A percentile compares a stretch with the other conserved stretches of the same genome.
Evolutionary conservation across 805 yeast species (phyloP).

Genomic region (Candida orba): DNA sequence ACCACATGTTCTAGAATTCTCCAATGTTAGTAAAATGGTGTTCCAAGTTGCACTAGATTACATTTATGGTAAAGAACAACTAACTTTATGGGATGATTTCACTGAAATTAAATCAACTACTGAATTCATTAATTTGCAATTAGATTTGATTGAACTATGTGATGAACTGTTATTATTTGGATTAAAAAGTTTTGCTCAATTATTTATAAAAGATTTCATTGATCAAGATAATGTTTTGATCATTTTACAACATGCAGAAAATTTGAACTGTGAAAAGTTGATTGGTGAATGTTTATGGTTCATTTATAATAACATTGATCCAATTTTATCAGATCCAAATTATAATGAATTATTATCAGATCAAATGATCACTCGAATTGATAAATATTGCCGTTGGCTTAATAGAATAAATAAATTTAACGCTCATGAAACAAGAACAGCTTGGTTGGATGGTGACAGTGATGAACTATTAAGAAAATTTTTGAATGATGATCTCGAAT

Average conservation of each 20-base stretch:
- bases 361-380: conserved; percentile 20
- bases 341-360: conserved; percentile 16
- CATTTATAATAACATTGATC: conserved; percentile 56
- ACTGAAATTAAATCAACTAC: conserved; percentile 22
- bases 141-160: conserved; percentile 53
- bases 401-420: conserved; percentile 18
- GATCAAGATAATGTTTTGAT: conserved; percentile 52
- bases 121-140: conserved; percentile 43
- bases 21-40: conserved; percentile 32
- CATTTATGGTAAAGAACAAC: conserved; percentile 48
- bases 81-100: conserved; percentile 28
- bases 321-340: conserved; percentile 38
- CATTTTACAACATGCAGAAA: conserved; percentile 47
- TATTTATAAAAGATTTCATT: conserved; percentile 49
- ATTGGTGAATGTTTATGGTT: conserved; percentile 60
- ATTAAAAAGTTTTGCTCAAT: conserved; percentile 55
- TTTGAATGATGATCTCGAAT: conserved; percentile 26
- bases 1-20: conserved; percentile 31
- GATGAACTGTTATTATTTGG: conserved; percentile 58
- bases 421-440: conserved; percentile 5
- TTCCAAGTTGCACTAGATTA: conserved; percentile 46
- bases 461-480: conserved; percentile 28
- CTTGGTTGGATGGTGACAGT: conserved; percentile 27
- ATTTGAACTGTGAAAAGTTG: conserved; percentile 45
- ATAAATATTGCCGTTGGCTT: conserved; percentile 31